phyloP scores from a whole-genome alignment of 805 yeast genomes.

The Kodamaea sagamina region DNA sequence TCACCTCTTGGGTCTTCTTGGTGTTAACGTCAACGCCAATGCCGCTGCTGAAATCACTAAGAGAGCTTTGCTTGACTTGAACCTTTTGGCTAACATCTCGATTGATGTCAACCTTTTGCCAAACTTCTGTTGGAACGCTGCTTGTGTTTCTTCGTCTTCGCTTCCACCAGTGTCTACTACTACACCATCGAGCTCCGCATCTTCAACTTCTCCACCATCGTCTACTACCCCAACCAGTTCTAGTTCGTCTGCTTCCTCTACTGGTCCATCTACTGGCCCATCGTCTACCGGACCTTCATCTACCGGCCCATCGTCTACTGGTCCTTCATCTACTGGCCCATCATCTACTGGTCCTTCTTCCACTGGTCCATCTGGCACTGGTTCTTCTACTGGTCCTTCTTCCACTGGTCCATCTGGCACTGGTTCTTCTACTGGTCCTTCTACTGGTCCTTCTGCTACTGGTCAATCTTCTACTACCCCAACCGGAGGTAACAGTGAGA shows the following conservation, averaged over 20 bases:
- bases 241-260: conserved; percentile 9
- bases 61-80: conserved; percentile 12
- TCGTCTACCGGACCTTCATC: conserved; percentile 6
- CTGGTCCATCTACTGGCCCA: conserved; percentile 5
- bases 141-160: conserved; percentile 12
- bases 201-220: conserved; percentile 4
- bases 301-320: conserved; percentile 10
- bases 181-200: conserved; percentile 2
- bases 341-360: conserved; percentile 5
- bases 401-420: background rate
- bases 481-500: background rate
- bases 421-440: background rate
- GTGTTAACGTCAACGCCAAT: conserved; percentile 2
- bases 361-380: background rate
- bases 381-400: conserved; percentile 3
- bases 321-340: conserved; percentile 4
- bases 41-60: conserved; percentile 2
- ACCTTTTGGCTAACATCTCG: conserved; percentile 11
- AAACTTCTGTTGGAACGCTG: conserved; percentile 19
- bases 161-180: conserved; percentile 1
- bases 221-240: conserved; percentile 7
- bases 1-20: conserved; percentile 1
- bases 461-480: conserved; percentile 8
- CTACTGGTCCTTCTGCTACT: conserved; percentile 3
- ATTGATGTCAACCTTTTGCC: conserved; percentile 18